Evolutionary conservation across 1,139 yeast species (phyloP), one percentile per base, ranked within the genome.

Genomic region (Lodderomyces margitis): DNA sequence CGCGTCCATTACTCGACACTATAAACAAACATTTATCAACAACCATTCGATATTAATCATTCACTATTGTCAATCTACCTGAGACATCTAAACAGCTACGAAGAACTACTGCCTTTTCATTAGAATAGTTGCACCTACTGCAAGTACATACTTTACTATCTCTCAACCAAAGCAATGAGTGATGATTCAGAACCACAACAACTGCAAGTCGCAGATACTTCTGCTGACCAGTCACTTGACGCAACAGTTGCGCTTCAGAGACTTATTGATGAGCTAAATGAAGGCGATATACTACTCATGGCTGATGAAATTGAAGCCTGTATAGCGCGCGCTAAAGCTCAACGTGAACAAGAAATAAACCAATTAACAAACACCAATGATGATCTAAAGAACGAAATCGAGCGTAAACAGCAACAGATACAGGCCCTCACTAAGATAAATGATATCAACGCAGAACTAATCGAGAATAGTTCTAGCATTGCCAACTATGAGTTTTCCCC

Each of bases 401-500:
- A 43, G 32, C 44, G 42, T n/a, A 39, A 61, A 34, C 37, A 55
- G 28, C 49, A 54, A 19, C 68, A 68, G 35, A 56, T 66, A 8
- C 46, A 55, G 10, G 45, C 48, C 27, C 45, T 57, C 46, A 63
- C 47, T 42, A 61, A 47, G 50, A 45, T 53, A n/a, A 50, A 52
- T 36, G 56, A 53, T 25, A 40, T 45, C 12, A 51, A 51, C 23
- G 45, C 40, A 36, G 52, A 53, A 34, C 42, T 50, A 11, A 46
- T 53, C 21, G 30, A 37, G 14, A 21, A 20, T 4, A 30, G 31
- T 12, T 37, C 36, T 5, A 9, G 16, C 4, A 37, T 37, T 31
- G 21, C 36, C 20, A 20, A 33, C 21, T 27, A 17, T 24, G 17
- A 24, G 7, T 23, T 34, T 23, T 28, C 38, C 2, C n/a, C 38